Conservation (phyloP, 2,329 filamentous ascomycete species). For the Fusarium sp. region DNA sequence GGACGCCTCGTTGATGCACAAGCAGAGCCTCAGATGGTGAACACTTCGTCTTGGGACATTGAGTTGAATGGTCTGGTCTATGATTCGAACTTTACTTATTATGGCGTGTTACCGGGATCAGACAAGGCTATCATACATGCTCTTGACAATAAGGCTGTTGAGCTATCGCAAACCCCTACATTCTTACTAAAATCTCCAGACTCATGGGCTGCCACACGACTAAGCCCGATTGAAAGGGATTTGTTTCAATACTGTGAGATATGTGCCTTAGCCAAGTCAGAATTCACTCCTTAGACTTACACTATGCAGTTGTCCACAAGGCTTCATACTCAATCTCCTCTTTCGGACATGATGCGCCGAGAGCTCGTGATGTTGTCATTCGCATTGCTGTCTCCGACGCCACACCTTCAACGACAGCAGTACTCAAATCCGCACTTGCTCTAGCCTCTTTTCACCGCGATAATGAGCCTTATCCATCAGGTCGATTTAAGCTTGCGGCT, state of each 20-base stretch:
- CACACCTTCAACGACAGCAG: conserved; percentile 20
- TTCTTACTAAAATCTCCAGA: background rate
- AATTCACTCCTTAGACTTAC: background rate
- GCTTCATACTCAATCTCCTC: conserved; percentile 35
- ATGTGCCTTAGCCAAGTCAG: accelerated
- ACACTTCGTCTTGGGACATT: conserved; percentile 31
- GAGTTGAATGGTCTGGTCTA: conserved; percentile 22
- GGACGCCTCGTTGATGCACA: too few species aligned
- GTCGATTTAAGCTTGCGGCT: conserved; percentile 28
- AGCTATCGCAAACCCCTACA: accelerated
- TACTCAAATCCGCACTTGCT: conserved; percentile 29
- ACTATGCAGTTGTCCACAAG: conserved; percentile 17
- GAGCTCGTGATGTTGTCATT: conserved; percentile 22
- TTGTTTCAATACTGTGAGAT: conserved; percentile 44
- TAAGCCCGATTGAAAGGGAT: conserved; percentile 40
- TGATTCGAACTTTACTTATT: background rate
- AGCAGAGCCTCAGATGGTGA: conserved; percentile 14
- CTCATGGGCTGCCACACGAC: background rate
- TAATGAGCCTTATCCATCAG: accelerated
- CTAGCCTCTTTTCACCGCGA: conserved; percentile 34
- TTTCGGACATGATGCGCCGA: conserved; percentile 28
- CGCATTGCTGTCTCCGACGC: conserved; percentile 37
- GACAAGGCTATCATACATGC: accelerated
- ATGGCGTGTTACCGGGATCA: background rate
- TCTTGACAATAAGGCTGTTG: accelerated